Evolutionary conservation across 768 basidiomycete genomes (phyloP), one percentile per base, ranked within the genome.

Genomic region (Boletales sp.): DNA sequence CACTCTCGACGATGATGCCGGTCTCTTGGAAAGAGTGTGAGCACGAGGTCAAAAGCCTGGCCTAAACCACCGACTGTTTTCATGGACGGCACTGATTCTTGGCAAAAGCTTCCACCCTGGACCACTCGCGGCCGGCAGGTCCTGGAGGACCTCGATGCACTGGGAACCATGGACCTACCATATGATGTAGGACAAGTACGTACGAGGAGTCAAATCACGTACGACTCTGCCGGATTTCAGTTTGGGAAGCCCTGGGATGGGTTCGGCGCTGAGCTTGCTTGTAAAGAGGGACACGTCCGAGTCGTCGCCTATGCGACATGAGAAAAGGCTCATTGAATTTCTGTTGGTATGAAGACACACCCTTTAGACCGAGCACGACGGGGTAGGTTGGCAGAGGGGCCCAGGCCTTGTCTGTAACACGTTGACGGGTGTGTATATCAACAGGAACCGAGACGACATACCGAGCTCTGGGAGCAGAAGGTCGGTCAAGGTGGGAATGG

Each of bases 311-410:
- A 43, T 35, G 12, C 27, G 19, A 39, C 12, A 42, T 13, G 37
- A 14, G 42, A 21, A n/a, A 34, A 8, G 3, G 0, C 27, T 34
- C 15, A 12, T 14, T 12, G 35, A 10, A 12, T 11, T 9, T 11
- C 1, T 7, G 8, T 47, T n/a, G 7, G 17, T 24, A 12, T 6
- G 12, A 31, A 18, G 9, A 52, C 62, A 19, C 19, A 77, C 80
- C 84, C 69, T 90, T 92, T 62, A 91, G 75, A 27, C 67, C 71
- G 6, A 94, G 76, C 0, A 89, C 87, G 14, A 90, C 88, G 2
- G 91, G 90, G 66, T 86, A 94, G 0, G 91, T 93, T 9, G 92
- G 91, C 59, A 94, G 74, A 3, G 90, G 80, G 13, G 84, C 73
- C 68, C 87, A 94, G 27, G 77, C 72, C 52, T 78, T 75, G 69